These are phyloP conservation scores for Cicer bijugum DNA, from an alignment of 306 rosid species.

Conservation along the genomic window DNA sequence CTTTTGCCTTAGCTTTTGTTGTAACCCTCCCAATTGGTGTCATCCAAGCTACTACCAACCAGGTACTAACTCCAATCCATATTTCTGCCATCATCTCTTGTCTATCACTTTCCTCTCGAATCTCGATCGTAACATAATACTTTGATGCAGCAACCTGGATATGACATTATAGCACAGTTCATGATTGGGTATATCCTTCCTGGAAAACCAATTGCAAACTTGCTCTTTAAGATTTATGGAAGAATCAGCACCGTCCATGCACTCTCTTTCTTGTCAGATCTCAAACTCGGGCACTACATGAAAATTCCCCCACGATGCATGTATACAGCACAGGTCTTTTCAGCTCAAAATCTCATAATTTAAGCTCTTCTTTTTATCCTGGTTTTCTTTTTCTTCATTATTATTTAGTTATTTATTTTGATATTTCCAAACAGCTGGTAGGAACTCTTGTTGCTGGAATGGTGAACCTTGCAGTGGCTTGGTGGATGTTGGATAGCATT, in stretches of 20 bases:
- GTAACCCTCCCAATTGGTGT: conserved; percentile 97
- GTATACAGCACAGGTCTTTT: conserved; percentile 86
- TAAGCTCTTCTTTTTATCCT: background rate
- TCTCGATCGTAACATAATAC: background rate
- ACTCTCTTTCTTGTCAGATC: conserved; percentile 92
- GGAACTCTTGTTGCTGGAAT: conserved; percentile 81
- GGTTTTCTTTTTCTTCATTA: background rate
- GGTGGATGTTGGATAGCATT: conserved; percentile 96
- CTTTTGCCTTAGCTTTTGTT: conserved; percentile 78
- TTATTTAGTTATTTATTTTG: conserved; percentile 1
- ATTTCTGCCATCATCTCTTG: background rate
- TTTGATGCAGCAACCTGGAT: conserved; percentile 96
- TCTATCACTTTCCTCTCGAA: background rate
- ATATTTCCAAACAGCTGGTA: conserved; percentile 62
- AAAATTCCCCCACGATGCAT: conserved; percentile 96
- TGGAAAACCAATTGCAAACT: conserved; percentile 94
- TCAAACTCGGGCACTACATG: conserved; percentile 98
- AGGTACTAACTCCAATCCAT: conserved; percentile 52
- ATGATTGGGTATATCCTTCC: conserved; percentile 90
- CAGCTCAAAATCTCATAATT: conserved; percentile 21
- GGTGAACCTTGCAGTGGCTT: conserved; percentile 88
- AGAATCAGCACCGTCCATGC: conserved; percentile 98
- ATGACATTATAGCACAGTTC: conserved; percentile 96
- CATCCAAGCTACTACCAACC: conserved; percentile 99
- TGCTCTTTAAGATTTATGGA: conserved; percentile 93